Base-by-base conservation (phyloP, 2,329 filamentous ascomycete species). In the Leptographium procerum region DNA sequence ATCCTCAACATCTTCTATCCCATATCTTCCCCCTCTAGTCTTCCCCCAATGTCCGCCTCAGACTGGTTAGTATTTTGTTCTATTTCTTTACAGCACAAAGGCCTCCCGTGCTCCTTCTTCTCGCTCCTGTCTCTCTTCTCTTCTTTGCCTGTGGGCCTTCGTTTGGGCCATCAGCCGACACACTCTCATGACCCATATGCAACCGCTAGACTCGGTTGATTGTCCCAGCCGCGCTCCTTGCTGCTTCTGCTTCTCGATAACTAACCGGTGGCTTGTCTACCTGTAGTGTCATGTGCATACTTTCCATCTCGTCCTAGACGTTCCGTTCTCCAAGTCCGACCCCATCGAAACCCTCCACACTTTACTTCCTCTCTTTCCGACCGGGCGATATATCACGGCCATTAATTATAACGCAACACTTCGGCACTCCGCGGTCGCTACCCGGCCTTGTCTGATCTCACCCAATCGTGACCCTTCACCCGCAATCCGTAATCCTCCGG, bases 41-140 rank as follows among this genome's bases (percentile, higher is more conserved):
- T 33, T 13, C n/a, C 26, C 24, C 52, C 52, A n/a, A 55, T 57
- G 52, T 11, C 24, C 45, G 34, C 50, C 48, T 10, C 29, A 29
- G 45, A 19, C 56, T 58, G 56, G 59, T 58, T 24, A 58, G 57
- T 61, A 3, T 13, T 45, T 9, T 29, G 19, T 31, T 33, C 33
- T 31, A 19, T 19, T 55, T 28, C 26, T 40, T 33, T 22, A 7
- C 10, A 7, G 14, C 16, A 14, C 10, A 4, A 13, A 34, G 19
- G 11, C 11, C 22, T 45, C 36, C 36, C 7, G n/a, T 22, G 28
- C 28, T 13, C 13, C 19, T 9, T 56, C 24, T 14, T 48, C 28
- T n/a, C 28, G 24, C 26, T 36, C n/a, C 24, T 53, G 40, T 19
- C 40, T 40, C 36, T 43, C n/a, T 43, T n/a, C 8, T 7, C n/a